Evolutionary conservation across 75 land plant species (phyloP), one percentile per base, ranked within the genome.

Genomic region (Picea glauca): DNA sequence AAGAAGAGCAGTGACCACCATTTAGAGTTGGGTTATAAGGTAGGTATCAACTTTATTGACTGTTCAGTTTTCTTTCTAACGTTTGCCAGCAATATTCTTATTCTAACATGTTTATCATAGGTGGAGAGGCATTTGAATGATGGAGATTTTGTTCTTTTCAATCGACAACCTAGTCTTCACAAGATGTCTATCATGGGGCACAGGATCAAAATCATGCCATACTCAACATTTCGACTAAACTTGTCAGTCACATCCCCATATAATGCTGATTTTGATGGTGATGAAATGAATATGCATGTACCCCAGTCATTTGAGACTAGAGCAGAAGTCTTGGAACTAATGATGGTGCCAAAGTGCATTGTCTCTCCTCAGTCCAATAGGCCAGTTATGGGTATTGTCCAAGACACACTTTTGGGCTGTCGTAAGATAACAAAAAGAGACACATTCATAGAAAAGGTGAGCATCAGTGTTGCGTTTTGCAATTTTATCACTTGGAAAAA

Each of bases 281-380:
- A 98, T 89, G 99, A 98, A 79, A 98, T 98, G 99, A 98, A 98
- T 80, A 98, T 98, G 98, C 99, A 98, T 86, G 99, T 98, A 70
- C 99, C 99, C 46, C 96, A 98, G 85, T 98, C 98, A 57, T 95
- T 91, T 87, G 99, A 98, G 79, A 95, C 99, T 0, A 87, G 98
- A 78, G 98, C 98, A 31, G 98, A 98, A 82, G 98, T 98, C 12
- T 75, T 91, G 78, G 99, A 98, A 80, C 88, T 98, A 15, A 98
- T 98, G 98, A 86, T 98, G 92, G 99, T 98, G 62, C 99, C 98
- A 5, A 95, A 98, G 79, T 98, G 99, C 79, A 92, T 98, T 84
- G 99, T 98, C 50, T 98, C 99, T 6, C 99, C 99, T 67, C 98
- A 98, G 76, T 77, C 88, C 40, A 86, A 86, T 75, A 61, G 63